Evolutionary conservation across 2,329 filamentous ascomycete genomes (phyloP).

Genomic region (Ophiostoma piceae): DNA sequence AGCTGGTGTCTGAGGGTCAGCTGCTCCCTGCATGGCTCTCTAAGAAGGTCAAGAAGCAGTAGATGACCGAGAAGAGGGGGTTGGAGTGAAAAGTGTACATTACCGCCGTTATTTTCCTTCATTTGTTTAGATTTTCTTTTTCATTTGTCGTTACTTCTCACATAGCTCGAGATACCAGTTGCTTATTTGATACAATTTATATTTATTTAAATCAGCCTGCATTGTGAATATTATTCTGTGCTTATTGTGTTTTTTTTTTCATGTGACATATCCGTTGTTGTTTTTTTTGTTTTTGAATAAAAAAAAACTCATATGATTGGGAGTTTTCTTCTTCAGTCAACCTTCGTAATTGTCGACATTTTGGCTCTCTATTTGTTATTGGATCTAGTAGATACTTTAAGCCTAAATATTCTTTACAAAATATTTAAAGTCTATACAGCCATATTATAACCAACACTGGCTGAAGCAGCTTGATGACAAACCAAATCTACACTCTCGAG

Average conservation of each 20-base stretch:
- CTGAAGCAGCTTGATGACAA: no score
- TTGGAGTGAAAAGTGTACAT: neutral
- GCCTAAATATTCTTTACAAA: no score
- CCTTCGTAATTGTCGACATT: no score
- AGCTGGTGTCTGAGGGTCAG: conserved; percentile 56
- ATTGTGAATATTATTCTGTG: neutral
- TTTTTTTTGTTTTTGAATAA: neutral
- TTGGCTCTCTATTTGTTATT: no score
- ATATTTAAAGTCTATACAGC: no score
- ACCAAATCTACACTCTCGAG: no score
- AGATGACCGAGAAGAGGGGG: conserved; percentile 19
- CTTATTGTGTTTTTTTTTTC: neutral
- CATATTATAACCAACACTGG: no score
- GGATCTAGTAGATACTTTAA: no score
- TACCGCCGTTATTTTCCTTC: neutral
- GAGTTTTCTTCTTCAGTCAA: no score
- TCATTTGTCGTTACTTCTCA: neutral
- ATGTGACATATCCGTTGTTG: neutral
- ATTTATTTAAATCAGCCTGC: neutral
- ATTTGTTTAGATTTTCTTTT: neutral
- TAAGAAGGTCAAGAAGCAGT: conserved; percentile 39
- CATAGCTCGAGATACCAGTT: conserved; percentile 5
- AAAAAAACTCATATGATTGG: no score
- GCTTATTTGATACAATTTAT: neutral
- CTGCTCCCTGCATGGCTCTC: conserved; percentile 36